Conservation (phyloP, 441 rosid genomes). For the Gossypium davidsonii region DNA sequence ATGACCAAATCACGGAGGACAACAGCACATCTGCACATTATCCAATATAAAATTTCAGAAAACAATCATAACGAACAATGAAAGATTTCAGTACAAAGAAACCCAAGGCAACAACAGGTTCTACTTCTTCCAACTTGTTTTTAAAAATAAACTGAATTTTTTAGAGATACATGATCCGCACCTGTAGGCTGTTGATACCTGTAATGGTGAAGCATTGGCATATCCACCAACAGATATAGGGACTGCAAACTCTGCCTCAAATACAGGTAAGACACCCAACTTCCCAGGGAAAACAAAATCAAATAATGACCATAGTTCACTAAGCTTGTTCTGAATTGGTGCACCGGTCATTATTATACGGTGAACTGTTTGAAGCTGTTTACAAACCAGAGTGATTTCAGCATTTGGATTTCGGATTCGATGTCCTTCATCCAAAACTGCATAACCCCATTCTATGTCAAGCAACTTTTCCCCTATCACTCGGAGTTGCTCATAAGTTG, state of each 20-base stretch:
- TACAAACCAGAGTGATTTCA: slow-evolving; percentile 79
- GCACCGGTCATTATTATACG: slow-evolving; percentile 94
- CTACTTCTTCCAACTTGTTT: slow-evolving; percentile 4
- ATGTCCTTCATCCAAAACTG: slow-evolving; percentile 92
- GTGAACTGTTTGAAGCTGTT: slow-evolving; percentile 93
- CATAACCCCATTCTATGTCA: slow-evolving; percentile 91
- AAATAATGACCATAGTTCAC: slow-evolving; percentile 91
- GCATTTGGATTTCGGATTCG: slow-evolving; percentile 95
- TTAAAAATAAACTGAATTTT: slow-evolving; percentile 10
- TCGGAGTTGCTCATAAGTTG: slow-evolving; percentile 90
- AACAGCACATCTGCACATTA: slow-evolving; percentile 77
- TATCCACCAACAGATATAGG: slow-evolving; percentile 97
- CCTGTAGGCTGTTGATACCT: slow-evolving; percentile 98
- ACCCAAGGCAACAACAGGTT: neutral
- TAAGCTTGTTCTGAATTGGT: slow-evolving; percentile 89
- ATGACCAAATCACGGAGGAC: slow-evolving; percentile 89
- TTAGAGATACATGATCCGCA: slow-evolving; percentile 21
- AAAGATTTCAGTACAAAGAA: neutral
- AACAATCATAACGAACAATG: neutral
- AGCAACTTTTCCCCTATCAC: slow-evolving; percentile 73
- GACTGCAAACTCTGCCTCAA: slow-evolving; percentile 92
- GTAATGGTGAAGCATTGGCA: slow-evolving; percentile 94
- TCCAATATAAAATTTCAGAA: slow-evolving; percentile 18
- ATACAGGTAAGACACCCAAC: slow-evolving; percentile 86
- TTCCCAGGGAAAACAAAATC: slow-evolving; percentile 99